Percentiles rank a stretch among this genome's conserved stretches.
phyloP scores from a whole-genome alignment of 148 eudicot genomes.

The Camellia sinensis region DNA sequence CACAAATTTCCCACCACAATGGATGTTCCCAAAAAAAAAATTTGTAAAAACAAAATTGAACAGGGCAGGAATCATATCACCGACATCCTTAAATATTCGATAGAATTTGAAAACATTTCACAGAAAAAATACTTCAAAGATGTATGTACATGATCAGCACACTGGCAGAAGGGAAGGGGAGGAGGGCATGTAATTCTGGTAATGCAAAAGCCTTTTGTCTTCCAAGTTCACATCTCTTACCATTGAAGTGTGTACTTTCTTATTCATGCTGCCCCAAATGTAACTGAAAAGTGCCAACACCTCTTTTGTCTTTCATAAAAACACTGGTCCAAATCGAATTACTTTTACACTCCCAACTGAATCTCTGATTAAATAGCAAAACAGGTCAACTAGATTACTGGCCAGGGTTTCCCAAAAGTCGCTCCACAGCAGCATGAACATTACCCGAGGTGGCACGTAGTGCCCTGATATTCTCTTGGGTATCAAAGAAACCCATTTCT shows the following conservation, averaged over 20 bases:
- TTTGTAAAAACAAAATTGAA: background rate
- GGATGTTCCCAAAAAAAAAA: background rate
- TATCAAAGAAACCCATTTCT: constrained; percentile 95
- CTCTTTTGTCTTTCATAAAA: constrained; percentile 20
- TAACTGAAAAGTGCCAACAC: constrained; percentile 24
- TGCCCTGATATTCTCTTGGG: constrained; percentile 85
- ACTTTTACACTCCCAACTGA: constrained; percentile 29
- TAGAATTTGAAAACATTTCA: constrained; percentile 23
- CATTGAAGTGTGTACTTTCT: constrained; percentile 16
- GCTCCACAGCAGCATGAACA: constrained; percentile 94
- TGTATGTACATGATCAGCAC: constrained; percentile 40
- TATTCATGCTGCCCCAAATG: constrained; percentile 39
- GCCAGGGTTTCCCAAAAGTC: constrained; percentile 72
- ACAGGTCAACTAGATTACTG: constrained; percentile 30
- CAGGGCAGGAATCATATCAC: background rate
- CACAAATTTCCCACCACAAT: background rate
- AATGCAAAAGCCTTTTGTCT: constrained; percentile 21
- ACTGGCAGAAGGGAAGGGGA: background rate
- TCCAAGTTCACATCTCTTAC: constrained; percentile 30
- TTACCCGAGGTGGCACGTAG: constrained; percentile 89
- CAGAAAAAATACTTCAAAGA: constrained; percentile 18
- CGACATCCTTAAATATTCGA: background rate
- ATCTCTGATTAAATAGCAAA: background rate
- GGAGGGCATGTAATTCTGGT: constrained; percentile 1
- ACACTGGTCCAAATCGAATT: constrained; percentile 27